Conservation (phyloP, 2,329 filamentous ascomycete genomes). For the Drechslera avenae region DNA sequence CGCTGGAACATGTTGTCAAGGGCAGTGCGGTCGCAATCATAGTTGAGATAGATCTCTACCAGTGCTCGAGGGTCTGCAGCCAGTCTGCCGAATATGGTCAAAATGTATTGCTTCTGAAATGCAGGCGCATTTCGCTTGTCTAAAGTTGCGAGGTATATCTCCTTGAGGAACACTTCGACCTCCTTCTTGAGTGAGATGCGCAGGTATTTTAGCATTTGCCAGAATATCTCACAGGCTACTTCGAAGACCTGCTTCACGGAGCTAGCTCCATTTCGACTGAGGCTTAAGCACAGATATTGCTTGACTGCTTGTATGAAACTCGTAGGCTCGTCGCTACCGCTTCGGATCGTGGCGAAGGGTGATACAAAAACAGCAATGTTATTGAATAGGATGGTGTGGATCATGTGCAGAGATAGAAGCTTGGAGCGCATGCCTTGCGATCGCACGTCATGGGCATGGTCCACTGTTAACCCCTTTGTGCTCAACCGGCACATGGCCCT, state of each 20-base stretch:
- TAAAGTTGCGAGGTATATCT: conserved; percentile 91
- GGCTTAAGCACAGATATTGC: conserved; percentile 92
- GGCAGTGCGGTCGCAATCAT: conserved; percentile 90
- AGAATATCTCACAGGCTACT: conserved; percentile 96
- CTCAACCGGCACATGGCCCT: conserved; percentile 97
- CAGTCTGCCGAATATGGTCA: conserved; percentile 82
- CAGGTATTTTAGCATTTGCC: conserved; percentile 94
- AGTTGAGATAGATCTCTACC: conserved; percentile 96
- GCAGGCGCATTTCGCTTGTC: conserved; percentile 84
- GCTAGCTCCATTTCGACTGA: conserved; percentile 94
- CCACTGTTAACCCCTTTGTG: conserved; percentile 85
- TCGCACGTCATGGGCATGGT: conserved; percentile 89
- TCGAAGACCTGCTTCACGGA: conserved; percentile 92
- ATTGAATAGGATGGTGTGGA: conserved; percentile 94
- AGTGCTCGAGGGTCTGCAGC: conserved; percentile 84
- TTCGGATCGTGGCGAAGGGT: conserved; percentile 87
- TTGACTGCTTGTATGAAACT: conserved; percentile 94
- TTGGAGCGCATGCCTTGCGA: conserved; percentile 98
- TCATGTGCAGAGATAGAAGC: conserved; percentile 90
- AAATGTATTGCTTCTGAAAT: conserved; percentile 91
- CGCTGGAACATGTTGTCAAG: conserved; percentile 96
- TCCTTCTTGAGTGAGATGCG: conserved; percentile 97
- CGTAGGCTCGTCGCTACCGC: conserved; percentile 86
- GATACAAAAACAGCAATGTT: conserved; percentile 90
- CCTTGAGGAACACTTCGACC: conserved; percentile 95